phyloP scores from a whole-genome alignment of 176 grass and related monocot species.

The Microstegium vimineum region DNA sequence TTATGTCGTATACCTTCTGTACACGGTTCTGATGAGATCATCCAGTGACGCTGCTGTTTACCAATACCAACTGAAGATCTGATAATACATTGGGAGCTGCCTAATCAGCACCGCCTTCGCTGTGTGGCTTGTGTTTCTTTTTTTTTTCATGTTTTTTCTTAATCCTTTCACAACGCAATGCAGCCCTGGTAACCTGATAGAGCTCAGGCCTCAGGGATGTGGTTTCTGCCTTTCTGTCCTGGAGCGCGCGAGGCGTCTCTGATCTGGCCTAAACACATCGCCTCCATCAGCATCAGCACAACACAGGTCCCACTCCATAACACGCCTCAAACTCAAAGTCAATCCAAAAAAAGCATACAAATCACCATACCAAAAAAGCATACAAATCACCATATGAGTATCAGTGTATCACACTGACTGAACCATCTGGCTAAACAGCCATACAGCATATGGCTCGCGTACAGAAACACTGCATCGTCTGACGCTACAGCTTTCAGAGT shows the following conservation, averaged over 20 bases:
- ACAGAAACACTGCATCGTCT: neutral
- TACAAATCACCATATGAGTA: too few species aligned
- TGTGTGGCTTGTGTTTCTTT: too few species aligned
- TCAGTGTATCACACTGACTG: neutral
- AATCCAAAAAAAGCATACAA: neutral
- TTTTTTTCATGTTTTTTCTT: neutral
- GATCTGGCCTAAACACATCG: neutral
- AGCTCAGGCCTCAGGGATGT: neutral
- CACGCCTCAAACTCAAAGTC: neutral
- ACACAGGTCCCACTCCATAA: neutral
- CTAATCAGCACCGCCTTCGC: neutral
- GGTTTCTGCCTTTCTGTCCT: neutral
- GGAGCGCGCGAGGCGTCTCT: neutral
- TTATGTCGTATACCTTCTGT: too few species aligned
- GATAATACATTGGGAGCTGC: neutral
- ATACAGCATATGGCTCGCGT: neutral
- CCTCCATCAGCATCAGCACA: neutral
- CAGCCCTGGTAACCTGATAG: neutral
- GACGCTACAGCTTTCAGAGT: neutral
- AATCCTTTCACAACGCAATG: neutral
- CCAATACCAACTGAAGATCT: neutral
- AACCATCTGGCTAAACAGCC: neutral
- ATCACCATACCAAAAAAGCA: neutral
- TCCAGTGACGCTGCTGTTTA: too few species aligned
- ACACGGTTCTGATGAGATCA: too few species aligned